Percentiles rank a stretch among this genome's conserved stretches.
phyloP scores from a whole-genome alignment of 192 early-diverging fungal genomes.

The Coemansia sp. region DNA sequence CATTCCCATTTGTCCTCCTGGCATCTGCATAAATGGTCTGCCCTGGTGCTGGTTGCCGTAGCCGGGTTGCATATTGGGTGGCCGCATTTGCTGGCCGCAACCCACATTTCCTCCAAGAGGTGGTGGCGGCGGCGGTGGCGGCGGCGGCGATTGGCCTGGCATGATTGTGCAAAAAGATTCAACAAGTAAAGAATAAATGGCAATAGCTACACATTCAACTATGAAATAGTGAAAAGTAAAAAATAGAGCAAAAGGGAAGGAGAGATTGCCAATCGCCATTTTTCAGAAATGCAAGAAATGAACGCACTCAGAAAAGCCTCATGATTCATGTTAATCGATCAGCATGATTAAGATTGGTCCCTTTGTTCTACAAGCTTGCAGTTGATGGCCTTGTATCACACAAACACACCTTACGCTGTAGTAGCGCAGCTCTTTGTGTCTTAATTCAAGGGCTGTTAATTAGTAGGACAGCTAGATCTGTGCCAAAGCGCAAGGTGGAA shows the following conservation, averaged over 20 bases:
- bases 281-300: too few relatives aligned
- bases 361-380: too few relatives aligned
- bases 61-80: constrained; percentile 10
- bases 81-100: constrained; percentile 9
- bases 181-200: not conserved
- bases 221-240: not conserved
- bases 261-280: too few relatives aligned
- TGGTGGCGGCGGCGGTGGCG: constrained; percentile 10
- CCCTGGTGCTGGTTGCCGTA: constrained; percentile 1
- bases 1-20: constrained; percentile 30
- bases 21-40: constrained; percentile 18
- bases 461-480: not conserved
- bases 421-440: not conserved
- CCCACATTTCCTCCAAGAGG: constrained; percentile 2
- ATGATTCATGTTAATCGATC: not conserved
- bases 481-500: not conserved
- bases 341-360: not conserved
- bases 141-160: constrained; percentile 21
- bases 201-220: not conserved
- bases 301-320: not conserved
- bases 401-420: too few relatives aligned
- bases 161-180: not conserved
- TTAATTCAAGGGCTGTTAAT: not conserved
- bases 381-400: too few relatives aligned
- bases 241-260: not conserved